Conservation (phyloP, 257 asterid genomes). For the Fraxinus excelsior region DNA sequence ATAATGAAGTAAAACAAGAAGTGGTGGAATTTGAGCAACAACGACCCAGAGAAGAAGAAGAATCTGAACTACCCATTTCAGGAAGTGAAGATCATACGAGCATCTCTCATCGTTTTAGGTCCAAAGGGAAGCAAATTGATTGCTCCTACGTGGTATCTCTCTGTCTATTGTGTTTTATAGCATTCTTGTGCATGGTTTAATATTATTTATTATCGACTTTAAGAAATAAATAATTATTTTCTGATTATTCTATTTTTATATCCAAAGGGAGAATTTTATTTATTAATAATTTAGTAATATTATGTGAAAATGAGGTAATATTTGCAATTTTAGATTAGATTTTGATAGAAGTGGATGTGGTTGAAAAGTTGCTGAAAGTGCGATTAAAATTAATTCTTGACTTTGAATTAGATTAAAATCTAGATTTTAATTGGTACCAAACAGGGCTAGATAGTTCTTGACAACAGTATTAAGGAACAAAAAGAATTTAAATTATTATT, state of each 20-base stretch:
- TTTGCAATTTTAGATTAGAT: background rate
- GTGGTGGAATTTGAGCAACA: too few relatives aligned
- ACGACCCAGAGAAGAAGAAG: background rate
- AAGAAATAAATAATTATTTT: too few relatives aligned
- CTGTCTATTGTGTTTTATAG: background rate
- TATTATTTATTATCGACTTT: background rate
- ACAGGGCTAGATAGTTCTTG: background rate
- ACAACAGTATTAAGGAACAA: background rate
- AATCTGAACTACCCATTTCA: background rate
- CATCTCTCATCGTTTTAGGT: background rate
- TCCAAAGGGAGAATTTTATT: background rate
- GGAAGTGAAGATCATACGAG: slow-evolving; percentile 10
- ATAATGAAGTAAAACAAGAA: background rate
- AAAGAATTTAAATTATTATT: background rate
- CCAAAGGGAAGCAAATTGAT: background rate
- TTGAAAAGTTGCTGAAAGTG: too few relatives aligned
- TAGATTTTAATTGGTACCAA: too few relatives aligned
- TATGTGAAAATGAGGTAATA: background rate
- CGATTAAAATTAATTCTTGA: too few relatives aligned
- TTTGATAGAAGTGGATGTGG: too few relatives aligned
- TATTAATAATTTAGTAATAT: background rate
- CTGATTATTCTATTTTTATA: background rate
- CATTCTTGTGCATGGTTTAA: too few relatives aligned
- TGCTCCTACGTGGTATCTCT: slow-evolving; percentile 13
- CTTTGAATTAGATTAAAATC: too few relatives aligned